Evolutionary conservation across 345 rosid species (phyloP).

Genomic region (Salix arbutifolia): DNA sequence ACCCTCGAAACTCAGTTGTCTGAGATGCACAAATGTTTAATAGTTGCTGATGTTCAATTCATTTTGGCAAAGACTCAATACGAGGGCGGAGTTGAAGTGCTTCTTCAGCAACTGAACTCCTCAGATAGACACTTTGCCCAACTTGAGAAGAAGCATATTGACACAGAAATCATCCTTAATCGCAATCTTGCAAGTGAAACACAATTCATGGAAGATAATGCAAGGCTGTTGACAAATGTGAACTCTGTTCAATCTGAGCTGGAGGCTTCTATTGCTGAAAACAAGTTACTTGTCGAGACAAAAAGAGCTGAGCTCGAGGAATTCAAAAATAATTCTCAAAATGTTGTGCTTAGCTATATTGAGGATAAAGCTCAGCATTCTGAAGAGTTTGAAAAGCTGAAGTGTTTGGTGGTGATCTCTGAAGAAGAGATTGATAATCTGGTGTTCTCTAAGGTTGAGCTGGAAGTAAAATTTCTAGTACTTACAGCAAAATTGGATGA

Average conservation of each 20-base stretch:
- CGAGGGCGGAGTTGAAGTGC: constrained; percentile 40
- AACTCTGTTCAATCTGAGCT: constrained; percentile 48
- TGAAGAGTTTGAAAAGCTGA: constrained; percentile 50
- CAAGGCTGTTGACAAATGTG: constrained; percentile 36
- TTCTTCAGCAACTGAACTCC: constrained; percentile 42
- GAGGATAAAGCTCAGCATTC: constrained; percentile 38
- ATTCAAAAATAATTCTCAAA: constrained; percentile 30
- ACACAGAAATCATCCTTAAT: constrained; percentile 47
- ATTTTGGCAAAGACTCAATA: constrained; percentile 50
- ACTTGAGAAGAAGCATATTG: constrained; percentile 50
- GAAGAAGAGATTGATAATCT: constrained; percentile 57
- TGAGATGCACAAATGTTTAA: constrained; percentile 48
- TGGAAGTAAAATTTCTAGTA: constrained; percentile 45
- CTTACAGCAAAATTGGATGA: constrained; percentile 57
- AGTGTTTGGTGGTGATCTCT: constrained; percentile 35
- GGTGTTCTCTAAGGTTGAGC: constrained; percentile 52
- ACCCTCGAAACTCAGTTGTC: constrained; percentile 59
- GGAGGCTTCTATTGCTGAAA: constrained; percentile 43
- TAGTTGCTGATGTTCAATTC: constrained; percentile 53
- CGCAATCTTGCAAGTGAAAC: constrained; percentile 48
- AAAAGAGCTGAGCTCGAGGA: constrained; percentile 44
- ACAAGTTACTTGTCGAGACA: constrained; percentile 35
- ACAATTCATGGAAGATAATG: constrained; percentile 54
- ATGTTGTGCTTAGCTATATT: constrained; percentile 25
- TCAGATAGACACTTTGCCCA: constrained; percentile 38